A percentile compares a stretch with the other conserved stretches of the same genome.
These are phyloP conservation scores for Silene latifolia DNA, from an alignment of 148 eudicot genomes.

Conservation along the genomic window DNA sequence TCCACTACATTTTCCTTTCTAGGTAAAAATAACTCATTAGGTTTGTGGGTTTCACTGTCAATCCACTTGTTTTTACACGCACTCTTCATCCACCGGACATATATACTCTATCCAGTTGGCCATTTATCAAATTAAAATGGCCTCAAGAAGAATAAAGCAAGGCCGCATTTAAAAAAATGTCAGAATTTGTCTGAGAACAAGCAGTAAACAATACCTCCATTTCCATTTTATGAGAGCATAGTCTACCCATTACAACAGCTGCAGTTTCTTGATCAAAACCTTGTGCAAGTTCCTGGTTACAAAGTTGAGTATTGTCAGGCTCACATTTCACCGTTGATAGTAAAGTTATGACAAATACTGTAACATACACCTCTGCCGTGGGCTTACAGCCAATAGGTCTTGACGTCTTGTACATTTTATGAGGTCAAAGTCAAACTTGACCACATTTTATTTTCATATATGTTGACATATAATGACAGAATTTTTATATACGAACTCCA, in stretches of 20 bases:
- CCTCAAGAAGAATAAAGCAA: not conserved
- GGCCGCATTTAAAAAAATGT: not conserved
- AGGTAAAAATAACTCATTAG: too few species aligned
- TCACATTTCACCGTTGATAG: not conserved
- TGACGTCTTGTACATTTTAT: too few species aligned
- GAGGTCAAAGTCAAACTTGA: too few species aligned
- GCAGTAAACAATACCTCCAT: constrained; percentile 57
- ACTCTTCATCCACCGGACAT: too few species aligned
- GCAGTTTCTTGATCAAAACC: constrained; percentile 99
- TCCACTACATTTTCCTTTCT: too few species aligned
- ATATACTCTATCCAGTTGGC: too few species aligned
- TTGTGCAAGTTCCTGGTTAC: constrained; percentile 73
- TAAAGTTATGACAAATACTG: not conserved
- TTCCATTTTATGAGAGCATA: constrained; percentile 92
- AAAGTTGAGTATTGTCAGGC: constrained; percentile 17
- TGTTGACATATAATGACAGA: too few species aligned
- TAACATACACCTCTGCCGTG: not conserved
- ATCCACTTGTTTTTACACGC: too few species aligned
- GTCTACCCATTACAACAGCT: constrained; percentile 92
- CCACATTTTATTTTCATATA: too few species aligned
- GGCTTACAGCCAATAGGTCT: not conserved
- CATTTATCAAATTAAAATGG: not conserved
- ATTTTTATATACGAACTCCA: too few species aligned
- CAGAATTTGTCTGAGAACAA: not conserved
- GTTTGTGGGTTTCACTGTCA: too few species aligned